Evolutionary conservation across 352 stramenopile genomes (phyloP), one percentile per base, ranked within the genome.

Genomic region (Globisporangium canariense): DNA sequence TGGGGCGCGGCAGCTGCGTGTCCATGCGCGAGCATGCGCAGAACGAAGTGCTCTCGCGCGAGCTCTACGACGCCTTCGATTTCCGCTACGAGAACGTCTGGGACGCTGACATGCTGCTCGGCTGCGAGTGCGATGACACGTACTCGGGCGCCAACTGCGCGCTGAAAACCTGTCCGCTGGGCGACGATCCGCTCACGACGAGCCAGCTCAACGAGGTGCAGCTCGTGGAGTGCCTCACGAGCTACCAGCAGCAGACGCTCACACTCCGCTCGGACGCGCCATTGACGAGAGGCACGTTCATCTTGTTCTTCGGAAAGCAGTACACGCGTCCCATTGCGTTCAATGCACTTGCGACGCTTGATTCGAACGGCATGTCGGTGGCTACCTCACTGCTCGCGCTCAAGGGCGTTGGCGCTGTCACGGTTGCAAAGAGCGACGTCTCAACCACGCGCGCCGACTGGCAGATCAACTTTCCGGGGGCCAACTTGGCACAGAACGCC

Each of bases 31-130:
- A 81, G 28, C 68, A 83, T 43, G 74, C 79, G 54, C 71, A 81
- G 22, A 83, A 80, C 13, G 71, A 83, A 13, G 68, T 87, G 6
- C 9, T 85, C 14, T 71, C 81, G 1, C 70, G 80, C 9, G 73
- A 84, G 55, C 60, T 91, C n/a, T 81, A 89, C 57, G 73, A 90
- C 56, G 49, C 57, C 22, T 56, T 69, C 6, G 50, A 58, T 0
- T 79, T 80, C 40, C 38, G 64, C 2, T 92, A 91, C 45, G 68
- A 86, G 2, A 65, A 64, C 13, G 60, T 86, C 8, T 96, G 88
- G 85, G 87, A 96, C 67, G 78, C 77, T 28, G 77, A 95, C 41
- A 78, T 83, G 51, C 76, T 96, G 14, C 76, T 86, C 41, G 88
- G 86, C 25, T 97, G 90, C 52, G 62, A 73, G 14, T 96, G 89